Evolutionary conservation across 345 rosid species (phyloP), one percentile per base, ranked within the genome.

Genomic region (Trapa incisa): DNA sequence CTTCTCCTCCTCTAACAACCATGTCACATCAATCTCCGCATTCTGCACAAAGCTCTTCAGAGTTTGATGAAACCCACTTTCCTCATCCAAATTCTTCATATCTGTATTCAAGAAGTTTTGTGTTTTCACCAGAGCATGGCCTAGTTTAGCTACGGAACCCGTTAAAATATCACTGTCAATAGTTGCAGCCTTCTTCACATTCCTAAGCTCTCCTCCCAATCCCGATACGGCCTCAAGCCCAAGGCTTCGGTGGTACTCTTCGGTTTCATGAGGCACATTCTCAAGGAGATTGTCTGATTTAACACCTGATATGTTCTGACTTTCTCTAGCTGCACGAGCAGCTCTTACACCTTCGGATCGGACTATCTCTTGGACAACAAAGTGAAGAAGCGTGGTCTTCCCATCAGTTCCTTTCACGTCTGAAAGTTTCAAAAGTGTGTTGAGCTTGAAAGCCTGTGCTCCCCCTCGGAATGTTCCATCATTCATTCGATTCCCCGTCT

Each of bases 401-500:
- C 97, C 96, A 79, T 95, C 99, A 17, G 72, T 77, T 72, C 99
- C 99, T 77, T 91, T 95, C 33, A 95, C 99, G 54, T 95, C 99
- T 52, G 96, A 71, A 77, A 95, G 71, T 80, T 95, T 95, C 79
- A 95, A 74, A 75, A 95, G 97, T 10, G 99, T 95, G 78, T 95
- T 97, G 35, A 95, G 97, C 81, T 89, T 95, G 74, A 95, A 95
- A 37, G 99, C 97, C 77, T 84, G 96, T 17, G 99, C 99, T 47
- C 93, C 89, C 41, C 99, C 99, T 42, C 99, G 88, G 66, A 89
- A 95, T 48, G 99, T 95, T 56, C 99, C 99, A 79, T 85, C 81
- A 68, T 95, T 95, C 99, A 95, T 95, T 54, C 99, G 87, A 74
- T 95, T 95, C 72, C 99, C 99, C 8, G 99, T 95, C 80, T 95